A percentile compares a stretch with the other conserved stretches of the same genome.
These are phyloP conservation scores for Zopfia rhizophila DNA, from an alignment of 2,329 filamentous ascomycete species.

Conservation along the genomic window DNA sequence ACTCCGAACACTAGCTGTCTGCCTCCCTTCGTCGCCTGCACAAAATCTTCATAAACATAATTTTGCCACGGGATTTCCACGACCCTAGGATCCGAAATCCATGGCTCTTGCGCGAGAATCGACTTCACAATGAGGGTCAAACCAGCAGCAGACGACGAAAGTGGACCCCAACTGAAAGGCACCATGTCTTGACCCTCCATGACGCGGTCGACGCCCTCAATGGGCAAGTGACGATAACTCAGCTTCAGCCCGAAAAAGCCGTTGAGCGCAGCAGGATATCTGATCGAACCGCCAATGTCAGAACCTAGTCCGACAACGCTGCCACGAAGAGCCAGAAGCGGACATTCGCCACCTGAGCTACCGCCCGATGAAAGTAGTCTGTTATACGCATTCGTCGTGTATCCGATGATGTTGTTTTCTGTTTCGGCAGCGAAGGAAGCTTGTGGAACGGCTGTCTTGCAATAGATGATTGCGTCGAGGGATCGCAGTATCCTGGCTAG, in stretches of 20 bases:
- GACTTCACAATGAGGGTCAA: constrained; percentile 64
- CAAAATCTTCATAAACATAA: too few species aligned
- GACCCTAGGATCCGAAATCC: constrained; percentile 71
- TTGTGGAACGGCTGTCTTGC: constrained; percentile 64
- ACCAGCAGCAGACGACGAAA: constrained; percentile 64
- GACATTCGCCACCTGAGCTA: constrained; percentile 66
- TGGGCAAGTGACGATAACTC: constrained; percentile 57
- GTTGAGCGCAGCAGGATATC: constrained; percentile 66
- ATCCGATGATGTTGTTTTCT: constrained; percentile 66
- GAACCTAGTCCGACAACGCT: constrained; percentile 63
- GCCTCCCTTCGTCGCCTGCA: constrained; percentile 22
- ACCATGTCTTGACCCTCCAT: constrained; percentile 70
- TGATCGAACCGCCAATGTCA: constrained; percentile 63
- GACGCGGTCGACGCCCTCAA: constrained; percentile 60
- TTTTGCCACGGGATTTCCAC: constrained; percentile 71
- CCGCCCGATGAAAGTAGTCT: constrained; percentile 61
- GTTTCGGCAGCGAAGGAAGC: constrained; percentile 67
- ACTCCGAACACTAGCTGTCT: constrained; percentile 33
- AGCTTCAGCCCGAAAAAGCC: constrained; percentile 64
- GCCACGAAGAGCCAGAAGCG: constrained; percentile 62
- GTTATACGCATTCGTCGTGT: constrained; percentile 65
- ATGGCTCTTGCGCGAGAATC: constrained; percentile 67
- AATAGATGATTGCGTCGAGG: constrained; percentile 65
- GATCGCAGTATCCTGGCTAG: too few species aligned
- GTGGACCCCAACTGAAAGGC: constrained; percentile 67